A percentile compares a stretch with the other conserved stretches of the same genome.
Evolutionary conservation across 1,284 basidiomycete genomes (phyloP).

Genomic region (Athelia sp.): DNA sequence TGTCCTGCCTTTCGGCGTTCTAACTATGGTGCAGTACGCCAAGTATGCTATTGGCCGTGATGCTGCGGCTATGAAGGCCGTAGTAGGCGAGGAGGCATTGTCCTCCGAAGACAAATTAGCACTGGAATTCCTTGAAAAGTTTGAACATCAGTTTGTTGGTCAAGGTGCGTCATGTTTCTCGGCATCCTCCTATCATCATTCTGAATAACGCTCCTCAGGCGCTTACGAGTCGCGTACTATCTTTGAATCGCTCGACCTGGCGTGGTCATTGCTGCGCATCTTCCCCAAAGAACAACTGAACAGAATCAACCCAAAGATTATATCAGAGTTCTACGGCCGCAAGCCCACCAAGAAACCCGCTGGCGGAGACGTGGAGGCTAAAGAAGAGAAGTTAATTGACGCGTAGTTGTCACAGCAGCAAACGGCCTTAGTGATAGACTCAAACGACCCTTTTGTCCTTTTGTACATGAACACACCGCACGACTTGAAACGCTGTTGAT

Average conservation of each 20-base stretch:
- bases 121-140: conserved; percentile 90
- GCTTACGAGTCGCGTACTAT: conserved; percentile 95
- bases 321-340: conserved; percentile 81
- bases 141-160: conserved; percentile 92
- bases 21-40: conserved; percentile 62
- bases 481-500: too few species aligned
- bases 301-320: conserved; percentile 90
- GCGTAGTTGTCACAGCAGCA: conserved; percentile 17
- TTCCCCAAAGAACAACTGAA: conserved; percentile 99
- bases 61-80: conserved; percentile 98
- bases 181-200: conserved; percentile 3
- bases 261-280: conserved; percentile 94
- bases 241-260: conserved; percentile 96
- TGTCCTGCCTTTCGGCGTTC: conserved; percentile 7
- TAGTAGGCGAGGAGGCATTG: conserved; percentile 97
- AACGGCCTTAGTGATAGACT: conserved; percentile 3
- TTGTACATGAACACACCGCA: neutral
- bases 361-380: conserved; percentile 32
- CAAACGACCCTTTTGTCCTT: neutral
- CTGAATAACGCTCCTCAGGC: conserved; percentile 39
- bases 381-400: conserved; percentile 61
- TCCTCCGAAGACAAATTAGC: conserved; percentile 92
- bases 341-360: conserved; percentile 65
- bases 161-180: conserved; percentile 60
- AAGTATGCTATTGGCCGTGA: conserved; percentile 98